Conservation (phyloP, 2,329 filamentous ascomycete species). For the Neophaeococcomyces aloes region DNA sequence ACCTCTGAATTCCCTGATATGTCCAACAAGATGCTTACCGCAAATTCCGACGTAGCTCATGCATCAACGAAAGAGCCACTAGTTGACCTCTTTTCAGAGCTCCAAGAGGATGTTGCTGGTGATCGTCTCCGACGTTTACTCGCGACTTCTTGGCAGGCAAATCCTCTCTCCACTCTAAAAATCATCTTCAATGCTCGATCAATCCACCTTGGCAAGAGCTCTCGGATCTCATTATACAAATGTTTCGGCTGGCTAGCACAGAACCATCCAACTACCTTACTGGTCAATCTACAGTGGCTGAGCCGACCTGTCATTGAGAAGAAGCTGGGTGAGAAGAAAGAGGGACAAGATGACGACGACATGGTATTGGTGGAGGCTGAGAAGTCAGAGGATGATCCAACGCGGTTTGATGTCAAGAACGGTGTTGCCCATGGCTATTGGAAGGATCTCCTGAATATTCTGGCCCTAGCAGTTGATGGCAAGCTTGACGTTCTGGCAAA, state of each 20-base stretch:
- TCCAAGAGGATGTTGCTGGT: constrained; percentile 33
- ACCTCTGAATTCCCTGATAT: constrained; percentile 5
- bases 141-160: constrained; percentile 39
- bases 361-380: constrained; percentile 25
- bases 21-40: constrained; percentile 42
- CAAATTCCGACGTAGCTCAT: constrained; percentile 42
- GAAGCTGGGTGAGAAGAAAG: constrained; percentile 30
- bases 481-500: constrained; percentile 34
- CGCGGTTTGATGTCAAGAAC: constrained; percentile 34
- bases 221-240: constrained; percentile 40
- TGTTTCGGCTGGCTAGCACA: constrained; percentile 47
- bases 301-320: constrained; percentile 47
- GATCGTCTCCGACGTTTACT: constrained; percentile 35
- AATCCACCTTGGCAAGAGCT: constrained; percentile 51
- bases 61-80: constrained; percentile 37
- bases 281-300: constrained; percentile 46
- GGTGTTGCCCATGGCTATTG: constrained; percentile 51
- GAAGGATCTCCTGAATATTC: constrained; percentile 51
- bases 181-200: constrained; percentile 51
- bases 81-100: constrained; percentile 46
- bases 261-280: constrained; percentile 45
- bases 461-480: constrained; percentile 42
- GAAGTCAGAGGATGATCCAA: constrained; percentile 25
- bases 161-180: constrained; percentile 43
- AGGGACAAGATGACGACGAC: constrained; percentile 29